Percentiles rank a stretch among this genome's conserved stretches.
Conservation (phyloP, 129 eudicot genomes). For the Tagetes erecta region DNA sequence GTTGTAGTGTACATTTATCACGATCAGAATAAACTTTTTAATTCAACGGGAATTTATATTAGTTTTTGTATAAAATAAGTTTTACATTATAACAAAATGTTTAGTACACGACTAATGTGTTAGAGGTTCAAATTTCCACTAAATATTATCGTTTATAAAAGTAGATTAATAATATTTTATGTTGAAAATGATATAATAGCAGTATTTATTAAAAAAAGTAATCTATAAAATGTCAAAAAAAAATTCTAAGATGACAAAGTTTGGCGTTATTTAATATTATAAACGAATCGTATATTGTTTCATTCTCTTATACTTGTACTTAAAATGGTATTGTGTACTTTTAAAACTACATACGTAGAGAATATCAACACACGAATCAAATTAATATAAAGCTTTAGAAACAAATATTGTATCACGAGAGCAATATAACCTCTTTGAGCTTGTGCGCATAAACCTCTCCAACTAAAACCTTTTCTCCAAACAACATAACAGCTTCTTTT, state of each 20-base stretch:
- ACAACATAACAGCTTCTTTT: conserved; percentile 64
- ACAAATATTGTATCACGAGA: too few relatives aligned
- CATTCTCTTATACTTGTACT: too few relatives aligned
- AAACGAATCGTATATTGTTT: too few relatives aligned
- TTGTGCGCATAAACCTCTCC: conserved; percentile 70
- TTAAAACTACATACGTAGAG: not conserved
- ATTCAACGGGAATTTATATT: not conserved
- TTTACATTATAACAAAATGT: not conserved
- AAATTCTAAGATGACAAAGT: too few relatives aligned
- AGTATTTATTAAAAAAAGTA: not conserved
- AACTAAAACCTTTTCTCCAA: conserved; percentile 79
- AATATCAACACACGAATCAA: not conserved
- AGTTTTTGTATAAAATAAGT: not conserved
- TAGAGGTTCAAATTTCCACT: too few relatives aligned
- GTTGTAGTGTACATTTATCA: not conserved
- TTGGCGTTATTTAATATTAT: too few relatives aligned
- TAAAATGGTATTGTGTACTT: not conserved
- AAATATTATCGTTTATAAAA: too few relatives aligned
- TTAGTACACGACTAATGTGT: not conserved
- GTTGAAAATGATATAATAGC: not conserved
- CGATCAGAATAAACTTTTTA: not conserved
- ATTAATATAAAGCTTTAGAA: not conserved
- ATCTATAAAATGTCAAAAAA: too few relatives aligned
- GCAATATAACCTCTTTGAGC: conserved; percentile 65
- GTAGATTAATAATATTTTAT: not conserved